Base-by-base conservation (phyloP, 2,329 filamentous ascomycete genomes). In the Diplocarpon rosae region DNA sequence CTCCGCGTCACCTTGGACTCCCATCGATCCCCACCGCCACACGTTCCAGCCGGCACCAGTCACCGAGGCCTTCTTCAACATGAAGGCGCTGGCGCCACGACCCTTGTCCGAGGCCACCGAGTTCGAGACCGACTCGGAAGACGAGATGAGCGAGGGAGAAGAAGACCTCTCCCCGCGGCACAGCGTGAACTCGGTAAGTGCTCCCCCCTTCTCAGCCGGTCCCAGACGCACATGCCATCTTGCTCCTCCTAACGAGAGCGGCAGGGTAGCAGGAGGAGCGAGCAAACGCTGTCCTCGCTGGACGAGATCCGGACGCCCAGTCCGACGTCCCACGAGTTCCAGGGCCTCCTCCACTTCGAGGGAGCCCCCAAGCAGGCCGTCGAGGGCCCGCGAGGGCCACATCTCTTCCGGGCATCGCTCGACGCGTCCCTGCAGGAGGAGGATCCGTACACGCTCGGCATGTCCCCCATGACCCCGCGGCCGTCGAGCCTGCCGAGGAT, bases 211-310 rank as follows among this genome's bases (percentile, higher is more conserved):
- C n/a, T n/a, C n/a, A n/a, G n/a, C n/a, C n/a, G n/a, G n/a, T n/a
- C n/a, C n/a, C n/a, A n/a, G n/a, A n/a, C n/a, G n/a, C n/a, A n/a
- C n/a, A n/a, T n/a, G n/a, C n/a, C n/a, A n/a, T n/a, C n/a, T n/a
- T n/a, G n/a, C n/a, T n/a, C n/a, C n/a, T n/a, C n/a, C n/a, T n/a
- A n/a, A n/a, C n/a, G n/a, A n/a, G n/a, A n/a, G n/a, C n/a, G n/a
- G 33, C 16, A 88, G 83, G 72, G 76, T 50, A 75, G 73, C 56
- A 76, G 84, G 57, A 78, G 77, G 48, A 93, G 86, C 68, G 78
- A 89, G 60, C 90, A 86, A 2, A 94, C 89, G 2, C 71, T 92
- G 31, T 94, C 88, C 6, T 90, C 86, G 1, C 88, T 84, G 57
- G 87, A 93, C 58, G 88, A 94, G 61, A 73, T 80, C 3, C 77